These are phyloP conservation scores for Trichoderma arundinaceum DNA, from an alignment of 2,329 filamentous ascomycete genomes.

Conservation along the genomic window DNA sequence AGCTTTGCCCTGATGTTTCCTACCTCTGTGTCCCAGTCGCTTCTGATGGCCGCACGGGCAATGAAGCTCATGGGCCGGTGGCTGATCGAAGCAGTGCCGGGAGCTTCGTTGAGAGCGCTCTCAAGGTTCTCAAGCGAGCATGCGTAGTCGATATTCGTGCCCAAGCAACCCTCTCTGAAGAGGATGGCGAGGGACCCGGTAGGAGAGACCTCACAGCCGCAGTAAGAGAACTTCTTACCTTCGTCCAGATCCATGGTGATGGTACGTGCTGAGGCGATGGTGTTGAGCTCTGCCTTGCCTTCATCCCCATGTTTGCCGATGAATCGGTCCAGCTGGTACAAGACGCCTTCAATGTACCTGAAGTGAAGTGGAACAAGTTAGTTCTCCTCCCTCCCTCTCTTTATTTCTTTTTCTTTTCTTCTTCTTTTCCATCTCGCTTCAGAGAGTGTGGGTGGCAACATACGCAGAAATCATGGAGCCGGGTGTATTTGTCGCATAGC, in stretches of 20 bases:
- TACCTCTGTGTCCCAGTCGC: conserved; percentile 52
- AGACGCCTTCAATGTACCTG: conserved; percentile 54
- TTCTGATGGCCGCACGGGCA: conserved; percentile 50
- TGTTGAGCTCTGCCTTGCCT: conserved; percentile 55
- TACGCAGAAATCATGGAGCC: conserved; percentile 54
- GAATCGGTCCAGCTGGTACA: conserved; percentile 50
- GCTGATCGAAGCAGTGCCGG: conserved; percentile 35
- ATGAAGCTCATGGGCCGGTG: conserved; percentile 48
- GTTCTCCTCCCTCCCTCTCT: neutral
- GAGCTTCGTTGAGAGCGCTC: conserved; percentile 54
- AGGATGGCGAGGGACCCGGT: conserved; percentile 56
- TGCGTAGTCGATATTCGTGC: conserved; percentile 52
- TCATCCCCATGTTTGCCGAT: conserved; percentile 46
- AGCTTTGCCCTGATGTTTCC: conserved; percentile 47
- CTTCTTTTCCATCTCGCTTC: neutral
- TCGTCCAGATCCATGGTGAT: conserved; percentile 56
- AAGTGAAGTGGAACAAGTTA: neutral
- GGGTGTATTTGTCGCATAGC: conserved; percentile 50
- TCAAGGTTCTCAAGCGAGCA: conserved; percentile 47
- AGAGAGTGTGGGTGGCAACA: conserved; percentile 24
- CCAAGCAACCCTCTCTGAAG: conserved; percentile 52
- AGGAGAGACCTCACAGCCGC: conserved; percentile 49
- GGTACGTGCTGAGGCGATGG: conserved; percentile 50
- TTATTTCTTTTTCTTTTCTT: neutral
- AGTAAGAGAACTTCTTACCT: conserved; percentile 49